Evolutionary conservation across 371 early-diverging fungal genomes (phyloP), one percentile per base, ranked within the genome.

Genomic region (Batkoa obscura): DNA sequence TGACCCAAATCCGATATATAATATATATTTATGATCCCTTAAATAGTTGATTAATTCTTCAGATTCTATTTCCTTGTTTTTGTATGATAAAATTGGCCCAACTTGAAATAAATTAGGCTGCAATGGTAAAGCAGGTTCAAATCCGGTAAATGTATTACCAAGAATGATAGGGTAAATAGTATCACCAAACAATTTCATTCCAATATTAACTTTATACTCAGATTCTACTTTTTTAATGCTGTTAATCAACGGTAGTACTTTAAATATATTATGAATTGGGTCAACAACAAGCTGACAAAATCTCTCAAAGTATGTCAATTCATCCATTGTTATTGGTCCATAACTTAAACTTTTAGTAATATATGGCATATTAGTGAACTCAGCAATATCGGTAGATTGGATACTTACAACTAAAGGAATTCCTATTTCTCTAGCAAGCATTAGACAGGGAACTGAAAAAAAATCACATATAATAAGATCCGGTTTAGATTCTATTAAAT

Each of bases 381-480:
- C 41, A 41, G 10, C n/a, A 41, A 41, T 41, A 41, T 41, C 41
- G 8, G n/a, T n/a, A 8, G 41, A 10, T 41, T 41, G 41, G 41
- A 41, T 10, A 41, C n/a, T 41, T 8, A n/a, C 8, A 41, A 41
- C n/a, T 41, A 41, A 41, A 8, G 55, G 55, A n/a, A 42, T 42
- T 30, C 37, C 13, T 3, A 31, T 15, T 13, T 38, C 15, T 13
- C 43, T 17, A 17, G 55, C 55, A 2, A 38, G 43, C 43, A 42
- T 43, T 4, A n/a, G 15, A 43, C 55, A 55, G 17, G 42, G 31
- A 12, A 10, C 13, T 6, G 43, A 17, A 32, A 55, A 55, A 43
- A 42, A 55, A 32, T 55, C 55, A 55, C 55, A 55, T n/a, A 55
- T n/a, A 2, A 55, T 30, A 31, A 55, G 43, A 43, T 55, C 55